Conservation (phyloP, 169 alveolate species). For the Nephromyces sp. region DNA sequence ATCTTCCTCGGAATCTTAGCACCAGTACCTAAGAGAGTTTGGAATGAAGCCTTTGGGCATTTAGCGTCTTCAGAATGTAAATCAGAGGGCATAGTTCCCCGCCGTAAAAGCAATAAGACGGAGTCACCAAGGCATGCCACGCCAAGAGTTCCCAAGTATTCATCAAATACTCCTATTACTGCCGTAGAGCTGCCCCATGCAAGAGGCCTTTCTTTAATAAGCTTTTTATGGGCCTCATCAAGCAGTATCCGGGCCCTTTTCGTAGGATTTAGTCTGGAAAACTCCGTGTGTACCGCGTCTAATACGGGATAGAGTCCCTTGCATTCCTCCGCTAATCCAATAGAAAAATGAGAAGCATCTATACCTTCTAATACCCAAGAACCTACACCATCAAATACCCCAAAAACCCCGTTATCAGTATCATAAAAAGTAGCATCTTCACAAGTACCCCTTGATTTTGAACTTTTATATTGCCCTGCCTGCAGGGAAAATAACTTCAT, state of each 20-base stretch:
- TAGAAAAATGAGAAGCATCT: conserved; percentile 47
- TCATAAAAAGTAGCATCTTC: conserved; percentile 45
- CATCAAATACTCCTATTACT: conserved; percentile 43
- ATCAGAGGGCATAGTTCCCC: conserved; percentile 43
- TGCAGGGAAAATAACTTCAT: background rate
- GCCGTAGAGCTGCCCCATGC: conserved; percentile 55
- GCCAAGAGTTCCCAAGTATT: conserved; percentile 41
- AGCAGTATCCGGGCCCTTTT: conserved; percentile 38
- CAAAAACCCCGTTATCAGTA: conserved; percentile 44
- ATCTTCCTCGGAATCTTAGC: conserved; percentile 33
- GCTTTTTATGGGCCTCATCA: conserved; percentile 33
- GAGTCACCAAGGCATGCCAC: conserved; percentile 48
- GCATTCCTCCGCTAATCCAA: conserved; percentile 40
- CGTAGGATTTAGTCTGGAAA: conserved; percentile 40
- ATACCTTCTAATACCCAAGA: conserved; percentile 50
- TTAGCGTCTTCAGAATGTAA: conserved; percentile 36
- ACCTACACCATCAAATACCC: conserved; percentile 55
- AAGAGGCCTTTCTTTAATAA: conserved; percentile 37
- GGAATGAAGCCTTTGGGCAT: too few relatives aligned
- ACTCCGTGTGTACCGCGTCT: too few relatives aligned
- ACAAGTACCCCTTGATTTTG: conserved; percentile 14
- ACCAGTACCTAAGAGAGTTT: background rate
- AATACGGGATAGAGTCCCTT: too few relatives aligned
- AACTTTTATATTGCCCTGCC: background rate
- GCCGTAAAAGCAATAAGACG: conserved; percentile 40